These are phyloP conservation scores for Benincasa hispida DNA, from an alignment of 306 rosid species.

Conservation along the genomic window DNA sequence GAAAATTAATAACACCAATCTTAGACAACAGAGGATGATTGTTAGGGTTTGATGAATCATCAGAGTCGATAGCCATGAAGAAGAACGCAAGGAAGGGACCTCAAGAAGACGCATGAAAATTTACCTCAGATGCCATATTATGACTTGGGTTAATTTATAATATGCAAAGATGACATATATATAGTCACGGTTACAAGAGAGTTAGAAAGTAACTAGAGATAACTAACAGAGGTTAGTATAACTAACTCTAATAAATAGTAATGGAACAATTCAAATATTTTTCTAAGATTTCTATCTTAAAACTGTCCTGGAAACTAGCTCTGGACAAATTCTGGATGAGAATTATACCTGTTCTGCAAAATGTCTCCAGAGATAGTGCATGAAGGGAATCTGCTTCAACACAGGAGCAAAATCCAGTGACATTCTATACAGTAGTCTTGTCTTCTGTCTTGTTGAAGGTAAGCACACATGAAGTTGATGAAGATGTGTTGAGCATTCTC, in stretches of 20 bases:
- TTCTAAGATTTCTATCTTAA: background rate
- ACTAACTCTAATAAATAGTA: background rate
- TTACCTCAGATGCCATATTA: no score
- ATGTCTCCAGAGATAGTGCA: slow-evolving; percentile 72
- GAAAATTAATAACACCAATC: no score
- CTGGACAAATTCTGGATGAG: background rate
- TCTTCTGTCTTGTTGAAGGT: slow-evolving; percentile 68
- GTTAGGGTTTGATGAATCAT: no score
- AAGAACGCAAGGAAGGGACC: no score
- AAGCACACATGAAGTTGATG: slow-evolving; percentile 94
- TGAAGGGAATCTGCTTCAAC: slow-evolving; percentile 70
- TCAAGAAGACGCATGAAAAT: no score
- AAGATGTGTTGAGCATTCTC: slow-evolving; percentile 64
- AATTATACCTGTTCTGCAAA: slow-evolving; percentile 71
- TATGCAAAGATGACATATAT: no score
- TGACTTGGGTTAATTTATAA: no score
- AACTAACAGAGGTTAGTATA: no score
- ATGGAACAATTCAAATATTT: background rate
- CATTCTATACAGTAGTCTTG: slow-evolving; percentile 85
- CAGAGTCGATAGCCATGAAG: no score
- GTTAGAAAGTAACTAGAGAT: no score
- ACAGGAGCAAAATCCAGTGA: slow-evolving; percentile 81
- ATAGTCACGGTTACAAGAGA: no score
- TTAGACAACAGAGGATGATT: no score
- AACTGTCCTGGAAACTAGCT: background rate